Base-by-base conservation (phyloP, 306 rosid genomes). In the Sechiopsis laciniata region DNA sequence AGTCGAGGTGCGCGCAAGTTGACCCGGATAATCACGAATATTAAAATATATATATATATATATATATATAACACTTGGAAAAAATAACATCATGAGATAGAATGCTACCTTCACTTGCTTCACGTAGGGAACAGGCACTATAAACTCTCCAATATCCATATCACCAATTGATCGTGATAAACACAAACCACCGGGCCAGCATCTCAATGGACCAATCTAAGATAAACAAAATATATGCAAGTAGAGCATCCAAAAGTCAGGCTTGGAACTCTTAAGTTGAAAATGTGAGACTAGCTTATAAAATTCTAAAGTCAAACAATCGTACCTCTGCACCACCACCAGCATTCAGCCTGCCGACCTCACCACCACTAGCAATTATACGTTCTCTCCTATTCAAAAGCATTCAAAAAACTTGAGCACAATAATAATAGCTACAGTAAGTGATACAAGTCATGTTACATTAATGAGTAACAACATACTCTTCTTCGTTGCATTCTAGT, bases 131-230 rank as follows among this genome's bases (percentile, higher is more conserved):
- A 95, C 97, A 71, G 99, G 99, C 77, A 91, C 97, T 74, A 95
- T 84, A 80, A 82, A 95, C 85, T 89, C 96, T 57, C 99, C 99
- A 54, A 95, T 84, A 75, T 95, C 99, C 96, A 88, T 78, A 82
- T 95, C 99, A 55, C 99, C 99, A 75, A 95, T 84, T 40, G 97
- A 91, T 73, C 99, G 88, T 62, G 99, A 95, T 66, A 95, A 93
- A 77, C 99, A 95, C 92, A 95, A 80, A 68, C 99, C 99, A 77
- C 99, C 99, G 2, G 99, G 99, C 99, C 99, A 95, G 84, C 99
- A 95, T 85, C 99, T 87, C 87, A 95, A 84, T 46, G 99, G 99
- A 78, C 99, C 99, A 72, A 95, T 82, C 97, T 91, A 74, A 70
- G n/a, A 52, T 54, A 78, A 68, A 50, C 11, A 73, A 70, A 72